phyloP scores from a whole-genome alignment of 1,284 basidiomycete genomes.

The Fomitopsis palustris region DNA sequence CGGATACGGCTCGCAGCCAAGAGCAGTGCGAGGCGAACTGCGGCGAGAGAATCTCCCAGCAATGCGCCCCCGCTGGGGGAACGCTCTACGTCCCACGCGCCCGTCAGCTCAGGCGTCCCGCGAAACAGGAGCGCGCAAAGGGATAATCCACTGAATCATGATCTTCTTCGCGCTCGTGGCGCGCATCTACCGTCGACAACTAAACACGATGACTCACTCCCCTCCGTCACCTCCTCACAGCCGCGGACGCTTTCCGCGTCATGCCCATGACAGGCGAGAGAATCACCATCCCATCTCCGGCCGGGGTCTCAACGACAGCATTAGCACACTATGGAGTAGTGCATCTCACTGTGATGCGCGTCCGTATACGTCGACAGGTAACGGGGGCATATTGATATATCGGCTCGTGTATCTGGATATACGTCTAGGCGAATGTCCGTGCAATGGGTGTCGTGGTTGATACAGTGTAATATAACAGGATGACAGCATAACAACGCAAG shows the following conservation, averaged over 20 bases:
- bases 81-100: neutral
- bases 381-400: slow-evolving; percentile 8
- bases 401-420: slow-evolving; percentile 12
- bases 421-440: slow-evolving; percentile 4
- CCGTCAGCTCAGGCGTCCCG: slow-evolving; percentile 6
- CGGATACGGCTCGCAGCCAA: neutral
- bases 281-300: neutral
- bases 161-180: neutral
- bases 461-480: slow-evolving; percentile 1
- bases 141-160: neutral
- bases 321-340: too few relatives aligned
- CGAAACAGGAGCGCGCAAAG: slow-evolving; percentile 6
- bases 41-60: neutral
- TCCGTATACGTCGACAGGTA: slow-evolving; percentile 1
- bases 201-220: neutral
- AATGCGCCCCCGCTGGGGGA: neutral
- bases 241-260: neutral
- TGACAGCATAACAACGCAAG: neutral
- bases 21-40: neutral
- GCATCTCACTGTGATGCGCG: too few relatives aligned
- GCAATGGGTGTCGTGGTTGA: neutral
- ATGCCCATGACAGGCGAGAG: neutral
- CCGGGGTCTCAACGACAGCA: neutral
- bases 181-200: neutral
- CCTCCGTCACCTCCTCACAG: neutral